Conservation (phyloP, 1,284 basidiomycete species). For the Ustilago crameri region DNA sequence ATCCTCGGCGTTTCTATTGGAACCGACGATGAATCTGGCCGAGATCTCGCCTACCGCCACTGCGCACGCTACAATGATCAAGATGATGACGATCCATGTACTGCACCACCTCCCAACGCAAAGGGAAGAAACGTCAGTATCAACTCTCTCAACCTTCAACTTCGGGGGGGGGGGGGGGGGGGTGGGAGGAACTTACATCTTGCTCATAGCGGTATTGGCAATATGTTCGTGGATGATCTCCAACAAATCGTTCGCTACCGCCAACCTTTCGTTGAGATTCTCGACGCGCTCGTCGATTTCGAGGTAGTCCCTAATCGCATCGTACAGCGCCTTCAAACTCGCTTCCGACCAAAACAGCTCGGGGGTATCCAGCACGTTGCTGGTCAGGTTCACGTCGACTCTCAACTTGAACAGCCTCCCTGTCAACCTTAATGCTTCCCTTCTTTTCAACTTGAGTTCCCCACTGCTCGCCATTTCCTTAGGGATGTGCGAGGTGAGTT, state of each 20-base stretch:
- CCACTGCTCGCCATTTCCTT: constrained; percentile 84
- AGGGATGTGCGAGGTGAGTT: constrained; percentile 84
- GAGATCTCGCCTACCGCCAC: constrained; percentile 87
- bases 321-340: constrained; percentile 86
- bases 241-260: constrained; percentile 78
- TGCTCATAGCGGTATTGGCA: constrained; percentile 83
- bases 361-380: constrained; percentile 90
- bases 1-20: constrained; percentile 33
- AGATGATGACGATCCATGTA: constrained; percentile 93
- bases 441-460: constrained; percentile 79
- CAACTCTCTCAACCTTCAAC: neutral
- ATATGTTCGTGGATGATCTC: constrained; percentile 89
- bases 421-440: constrained; percentile 86
- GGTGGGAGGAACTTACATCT: constrained; percentile 52
- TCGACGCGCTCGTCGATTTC: constrained; percentile 87
- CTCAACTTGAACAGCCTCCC: constrained; percentile 88
- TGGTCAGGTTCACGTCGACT: constrained; percentile 89
- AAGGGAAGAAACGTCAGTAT: constrained; percentile 3
- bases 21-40: constrained; percentile 77
- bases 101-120: constrained; percentile 4
- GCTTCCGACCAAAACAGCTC: constrained; percentile 96
- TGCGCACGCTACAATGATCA: constrained; percentile 87
- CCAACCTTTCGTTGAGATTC: constrained; percentile 87
- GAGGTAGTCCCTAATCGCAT: constrained; percentile 93
- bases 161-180: neutral